Evolutionary conservation across 169 alveolate species (phyloP).

Genomic region (Eimeria brunetti): DNA sequence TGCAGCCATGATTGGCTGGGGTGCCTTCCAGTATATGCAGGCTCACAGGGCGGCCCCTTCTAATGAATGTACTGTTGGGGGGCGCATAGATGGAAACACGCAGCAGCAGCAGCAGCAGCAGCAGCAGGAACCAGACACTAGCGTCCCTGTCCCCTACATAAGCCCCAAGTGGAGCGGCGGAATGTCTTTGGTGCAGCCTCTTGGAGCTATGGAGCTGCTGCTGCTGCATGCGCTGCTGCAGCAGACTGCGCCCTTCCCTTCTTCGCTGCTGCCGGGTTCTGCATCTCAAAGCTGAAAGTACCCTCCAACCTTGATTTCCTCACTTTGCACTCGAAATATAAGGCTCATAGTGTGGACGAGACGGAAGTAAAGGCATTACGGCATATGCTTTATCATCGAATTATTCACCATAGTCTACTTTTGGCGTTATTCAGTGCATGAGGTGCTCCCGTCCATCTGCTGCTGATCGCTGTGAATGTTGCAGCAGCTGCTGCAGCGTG

Average conservation of each 20-base stretch:
- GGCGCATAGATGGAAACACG: background rate
- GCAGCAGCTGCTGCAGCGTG: background rate
- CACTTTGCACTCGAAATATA: too few relatives aligned
- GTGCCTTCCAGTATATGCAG: background rate
- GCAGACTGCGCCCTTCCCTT: background rate
- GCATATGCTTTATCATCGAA: too few relatives aligned
- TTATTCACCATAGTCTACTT: too few relatives aligned
- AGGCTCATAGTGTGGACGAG: too few relatives aligned
- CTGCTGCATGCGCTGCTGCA: constrained; percentile 29
- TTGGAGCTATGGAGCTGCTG: constrained; percentile 20
- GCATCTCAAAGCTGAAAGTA: background rate
- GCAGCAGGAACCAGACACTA: background rate
- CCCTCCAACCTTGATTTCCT: too few relatives aligned
- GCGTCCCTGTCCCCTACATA: background rate
- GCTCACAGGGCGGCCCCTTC: constrained; percentile 5
- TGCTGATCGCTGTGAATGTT: background rate
- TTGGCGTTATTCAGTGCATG: background rate
- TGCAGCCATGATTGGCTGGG: constrained; percentile 17
- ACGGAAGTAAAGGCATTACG: too few relatives aligned
- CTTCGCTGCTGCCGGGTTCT: background rate
- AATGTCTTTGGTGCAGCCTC: background rate
- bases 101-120: constrained; percentile 10
- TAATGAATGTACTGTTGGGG: background rate
- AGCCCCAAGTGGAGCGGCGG: constrained; percentile 3
- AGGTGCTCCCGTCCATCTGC: background rate